Base-by-base conservation (phyloP, 805 yeast genomes). In the Hanseniaspora lindneri region DNA sequence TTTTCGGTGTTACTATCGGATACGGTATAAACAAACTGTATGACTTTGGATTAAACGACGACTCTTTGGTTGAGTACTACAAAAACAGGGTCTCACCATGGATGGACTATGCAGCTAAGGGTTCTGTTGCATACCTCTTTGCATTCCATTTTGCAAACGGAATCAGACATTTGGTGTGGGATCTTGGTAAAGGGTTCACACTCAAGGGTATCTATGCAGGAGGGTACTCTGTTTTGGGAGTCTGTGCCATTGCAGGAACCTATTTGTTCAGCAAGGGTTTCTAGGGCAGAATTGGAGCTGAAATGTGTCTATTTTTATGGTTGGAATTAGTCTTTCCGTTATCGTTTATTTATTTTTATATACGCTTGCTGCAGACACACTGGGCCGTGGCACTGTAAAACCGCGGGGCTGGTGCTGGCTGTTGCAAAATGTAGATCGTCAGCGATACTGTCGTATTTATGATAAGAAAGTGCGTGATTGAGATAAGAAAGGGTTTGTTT, bases 121-220 rank as follows among this genome's bases (percentile, higher is more conserved):
- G 80, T 44, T 60, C 76, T 35, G 76, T 80, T 60, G 77, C 92
- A 8, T 76, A 76, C 70, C 88, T 96, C 55, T 86, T 92, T 66
- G 82, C 83, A 27, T 87, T 76, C 81, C 98, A 92, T 67, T 60
- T 75, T 41, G 76, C 72, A 63, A 86, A 88, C 64, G 96, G 97
- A 58, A 52, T 89, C 54, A 85, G 98, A 75, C 98, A 92, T 66
- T 70, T 89, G 66, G 61, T 84, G 49, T 92, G 98, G 98, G 98
- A 92, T 65, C 64, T 78, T 47, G 95, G 95, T 64, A 72, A 69
- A 56, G 83, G 81, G 66, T 74, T 89, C 62, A 75, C 87, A 53
- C 60, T 84, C 57, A 77, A 81, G 61, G 96, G 95, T 56, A 96
- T 92, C 51, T 83, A 83, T 77, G 77, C 81, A 68, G 87, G 96